Evolutionary conservation across 2,329 filamentous ascomycete genomes (phyloP).

Genomic region (Pleurostoma richardsiae): DNA sequence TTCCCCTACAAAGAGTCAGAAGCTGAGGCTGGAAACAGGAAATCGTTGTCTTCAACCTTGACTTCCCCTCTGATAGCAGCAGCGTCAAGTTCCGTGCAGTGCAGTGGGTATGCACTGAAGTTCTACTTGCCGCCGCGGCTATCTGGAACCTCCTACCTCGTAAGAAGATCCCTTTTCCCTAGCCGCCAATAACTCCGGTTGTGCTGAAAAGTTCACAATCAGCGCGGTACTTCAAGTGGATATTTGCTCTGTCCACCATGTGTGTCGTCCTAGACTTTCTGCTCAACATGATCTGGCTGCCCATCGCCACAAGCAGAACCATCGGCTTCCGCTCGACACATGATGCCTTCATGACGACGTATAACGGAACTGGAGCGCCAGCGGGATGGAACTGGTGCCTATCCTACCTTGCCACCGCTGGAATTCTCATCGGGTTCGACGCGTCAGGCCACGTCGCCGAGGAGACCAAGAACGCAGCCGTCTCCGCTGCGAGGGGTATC

Average conservation of each 20-base stretch:
- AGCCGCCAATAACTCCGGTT: not conserved
- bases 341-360: conserved; percentile 56
- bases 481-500: conserved; percentile 52
- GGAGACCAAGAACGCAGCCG: conserved; percentile 53
- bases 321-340: conserved; percentile 54
- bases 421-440: conserved; percentile 56
- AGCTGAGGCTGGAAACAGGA: conserved; percentile 32
- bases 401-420: conserved; percentile 55
- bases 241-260: conserved; percentile 43
- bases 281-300: conserved; percentile 56
- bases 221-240: conserved; percentile 39
- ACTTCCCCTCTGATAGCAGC: conserved; percentile 47
- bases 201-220: not conserved
- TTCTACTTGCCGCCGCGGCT: conserved; percentile 43
- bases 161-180: conserved; percentile 23
- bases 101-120: conserved; percentile 54
- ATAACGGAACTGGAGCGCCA: conserved; percentile 51
- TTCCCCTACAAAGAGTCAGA: not conserved
- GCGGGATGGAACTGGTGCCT: conserved; percentile 60
- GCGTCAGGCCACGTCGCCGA: conserved; percentile 57
- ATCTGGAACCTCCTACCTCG: conserved; percentile 45
- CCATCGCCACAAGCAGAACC: conserved; percentile 48
- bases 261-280: conserved; percentile 54
- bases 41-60: conserved; percentile 50
- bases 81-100: conserved; percentile 54